phyloP scores from a whole-genome alignment of 176 grass and related monocot genomes.

The Triticum timopheevii region DNA sequence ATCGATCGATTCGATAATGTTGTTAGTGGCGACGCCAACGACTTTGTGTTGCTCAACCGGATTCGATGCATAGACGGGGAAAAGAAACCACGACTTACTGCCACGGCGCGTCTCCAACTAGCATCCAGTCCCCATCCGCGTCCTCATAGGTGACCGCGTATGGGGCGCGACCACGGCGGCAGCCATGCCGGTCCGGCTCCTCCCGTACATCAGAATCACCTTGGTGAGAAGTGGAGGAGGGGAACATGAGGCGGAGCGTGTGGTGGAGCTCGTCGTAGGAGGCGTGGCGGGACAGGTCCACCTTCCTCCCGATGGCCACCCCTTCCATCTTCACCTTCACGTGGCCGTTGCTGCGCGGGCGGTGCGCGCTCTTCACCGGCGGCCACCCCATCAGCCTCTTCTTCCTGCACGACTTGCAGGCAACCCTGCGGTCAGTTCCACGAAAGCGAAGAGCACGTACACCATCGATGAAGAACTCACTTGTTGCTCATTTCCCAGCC shows the following conservation, averaged over 20 bases:
- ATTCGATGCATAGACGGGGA: too few species aligned
- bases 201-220: neutral
- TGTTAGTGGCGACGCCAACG: neutral
- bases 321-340: conserved; percentile 92
- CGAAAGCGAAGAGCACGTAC: neutral
- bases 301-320: conserved; percentile 71
- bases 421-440: neutral
- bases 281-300: conserved; percentile 57
- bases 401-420: neutral
- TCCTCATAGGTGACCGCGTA: conserved; percentile 65
- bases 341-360: conserved; percentile 28
- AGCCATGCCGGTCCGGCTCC: too few species aligned
- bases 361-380: conserved; percentile 53
- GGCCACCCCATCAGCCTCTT: conserved; percentile 76
- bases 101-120: conserved; percentile 76
- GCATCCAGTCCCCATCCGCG: conserved; percentile 76
- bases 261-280: conserved; percentile 59
- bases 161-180: neutral
- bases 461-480: conserved; percentile 21
- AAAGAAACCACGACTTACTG: conserved; percentile 38
- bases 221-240: neutral
- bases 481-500: conserved; percentile 7
- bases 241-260: conserved; percentile 64
- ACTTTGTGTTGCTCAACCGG: too few species aligned
- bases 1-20: neutral